A percentile compares a stretch with the other conserved stretches of the same genome.
phyloP scores from a whole-genome alignment of 1,284 basidiomycete species.

The Dichomitus squalens region DNA sequence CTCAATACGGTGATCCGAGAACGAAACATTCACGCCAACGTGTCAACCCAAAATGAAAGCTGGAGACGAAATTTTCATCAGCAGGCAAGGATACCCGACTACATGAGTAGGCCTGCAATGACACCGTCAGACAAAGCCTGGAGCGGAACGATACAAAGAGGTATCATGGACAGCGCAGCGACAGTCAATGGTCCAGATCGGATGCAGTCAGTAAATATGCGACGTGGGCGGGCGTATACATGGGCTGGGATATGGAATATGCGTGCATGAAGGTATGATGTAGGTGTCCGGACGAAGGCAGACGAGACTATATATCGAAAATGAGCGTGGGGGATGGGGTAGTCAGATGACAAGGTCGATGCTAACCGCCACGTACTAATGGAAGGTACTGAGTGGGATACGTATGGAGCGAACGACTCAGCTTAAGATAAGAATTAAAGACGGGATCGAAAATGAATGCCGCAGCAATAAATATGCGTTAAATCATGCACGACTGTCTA shows the following conservation, averaged over 20 bases:
- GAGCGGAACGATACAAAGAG: not conserved
- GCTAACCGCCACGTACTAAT: not conserved
- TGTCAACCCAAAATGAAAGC: not conserved
- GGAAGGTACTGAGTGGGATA: not conserved
- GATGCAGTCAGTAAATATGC: slow-evolving; percentile 10
- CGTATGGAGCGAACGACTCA: not conserved
- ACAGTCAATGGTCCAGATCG: not conserved
- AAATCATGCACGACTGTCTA: slow-evolving; percentile 13
- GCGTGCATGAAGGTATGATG: not conserved
- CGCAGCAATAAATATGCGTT: slow-evolving; percentile 16
- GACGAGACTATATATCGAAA: not conserved
- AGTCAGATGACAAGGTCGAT: not conserved
- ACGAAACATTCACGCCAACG: too few relatives aligned
- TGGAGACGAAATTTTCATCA: not conserved
- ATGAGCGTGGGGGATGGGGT: not conserved
- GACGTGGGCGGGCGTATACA: not conserved
- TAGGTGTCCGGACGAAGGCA: not conserved
- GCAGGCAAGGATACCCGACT: not conserved
- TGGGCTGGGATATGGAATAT: not conserved
- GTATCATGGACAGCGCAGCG: not conserved
- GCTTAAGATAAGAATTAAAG: slow-evolving; percentile 7
- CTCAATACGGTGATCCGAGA: too few relatives aligned
- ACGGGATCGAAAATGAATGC: not conserved
- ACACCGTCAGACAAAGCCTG: not conserved
- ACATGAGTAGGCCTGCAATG: not conserved